Base-by-base conservation (phyloP, 768 basidiomycete genomes). In the Tricholoma terreum region DNA sequence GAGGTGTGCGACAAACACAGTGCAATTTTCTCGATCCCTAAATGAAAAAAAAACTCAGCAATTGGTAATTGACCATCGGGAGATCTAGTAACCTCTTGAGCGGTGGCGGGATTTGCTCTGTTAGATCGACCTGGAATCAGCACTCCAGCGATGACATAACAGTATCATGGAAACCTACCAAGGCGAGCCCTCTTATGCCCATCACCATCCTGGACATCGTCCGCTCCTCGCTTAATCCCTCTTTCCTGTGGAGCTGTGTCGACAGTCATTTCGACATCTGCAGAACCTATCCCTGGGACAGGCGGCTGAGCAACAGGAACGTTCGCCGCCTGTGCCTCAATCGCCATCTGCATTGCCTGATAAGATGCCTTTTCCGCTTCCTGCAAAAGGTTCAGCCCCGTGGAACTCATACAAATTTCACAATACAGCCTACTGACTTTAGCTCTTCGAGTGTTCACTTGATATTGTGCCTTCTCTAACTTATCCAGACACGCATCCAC, bases 21-120 rank as follows among this genome's bases (percentile, higher is more conserved):
- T 96, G 27, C 87, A 84, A 63, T 98, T 91, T 75, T 99, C 97
- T 46, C 97, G 92, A 73, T 99, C 97, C 61, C 96, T 95, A 57
- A 55, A 35, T 21, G 50, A 54, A 27, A 19, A 15, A 11, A 8
- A 21, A 21, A 15, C 10, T 49, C 10, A 49, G n/a, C 17, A 17
- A 4, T 15, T 17, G 17, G 15, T 31, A 9, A 17, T 31, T 30
- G n/a, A 31, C 12, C 3, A 30, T 10, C n/a, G 24, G 3, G 15
- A 49, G 2, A 17, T 3, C 43, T 48, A 59, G 67, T 36, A 43
- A 88, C 89, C 89, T 77, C 71, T 90, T 90, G 27, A 88, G 69
- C 7, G 79, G 73, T 1, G 68, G 70, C 10, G 75, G 68, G 54
- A 79, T 79, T 56, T 74, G 64, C 64, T 84, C 82, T 83, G 53